These are phyloP conservation scores for Melanopsichium pennsylvanicum DNA, from an alignment of 1,284 basidiomycete genomes.

Conservation along the genomic window DNA sequence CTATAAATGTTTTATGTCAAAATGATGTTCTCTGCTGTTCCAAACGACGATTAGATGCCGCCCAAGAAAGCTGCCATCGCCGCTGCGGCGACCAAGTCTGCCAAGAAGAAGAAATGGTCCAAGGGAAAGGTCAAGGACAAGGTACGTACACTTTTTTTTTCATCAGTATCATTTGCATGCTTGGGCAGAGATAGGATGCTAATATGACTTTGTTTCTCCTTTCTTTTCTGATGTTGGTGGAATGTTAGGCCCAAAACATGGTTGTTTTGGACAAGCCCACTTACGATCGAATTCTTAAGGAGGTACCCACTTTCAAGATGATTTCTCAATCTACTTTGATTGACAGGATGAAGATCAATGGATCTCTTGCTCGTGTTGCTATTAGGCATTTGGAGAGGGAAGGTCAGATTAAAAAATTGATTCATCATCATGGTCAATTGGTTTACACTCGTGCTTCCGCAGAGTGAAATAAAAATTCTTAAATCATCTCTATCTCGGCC, in stretches of 20 bases:
- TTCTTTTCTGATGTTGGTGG: background rate
- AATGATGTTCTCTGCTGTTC: no score
- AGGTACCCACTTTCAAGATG: conserved; percentile 99
- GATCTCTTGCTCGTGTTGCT: conserved; percentile 89
- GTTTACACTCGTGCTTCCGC: conserved; percentile 74
- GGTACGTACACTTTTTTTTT: conserved; percentile 66
- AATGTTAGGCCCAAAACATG: conserved; percentile 72
- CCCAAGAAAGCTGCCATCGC: conserved; percentile 66
- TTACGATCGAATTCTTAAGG: conserved; percentile 97
- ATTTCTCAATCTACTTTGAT: conserved; percentile 90
- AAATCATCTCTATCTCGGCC: no score
- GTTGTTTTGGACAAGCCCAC: conserved; percentile 77
- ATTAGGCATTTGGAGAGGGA: conserved; percentile 95
- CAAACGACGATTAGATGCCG: no score
- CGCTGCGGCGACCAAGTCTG: conserved; percentile 62
- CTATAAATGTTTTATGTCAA: no score
- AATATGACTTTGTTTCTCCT: background rate
- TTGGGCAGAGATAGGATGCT: no score
- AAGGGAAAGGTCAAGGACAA: conserved; percentile 99
- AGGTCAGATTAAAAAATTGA: conserved; percentile 92
- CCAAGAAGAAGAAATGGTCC: conserved; percentile 99
- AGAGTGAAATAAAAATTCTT: no score
- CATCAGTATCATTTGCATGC: background rate
- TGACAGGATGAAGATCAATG: conserved; percentile 95
- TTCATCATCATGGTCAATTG: conserved; percentile 92